phyloP scores from a whole-genome alignment of 176 grass and related monocot genomes.

The Cenchrus purpureus region DNA sequence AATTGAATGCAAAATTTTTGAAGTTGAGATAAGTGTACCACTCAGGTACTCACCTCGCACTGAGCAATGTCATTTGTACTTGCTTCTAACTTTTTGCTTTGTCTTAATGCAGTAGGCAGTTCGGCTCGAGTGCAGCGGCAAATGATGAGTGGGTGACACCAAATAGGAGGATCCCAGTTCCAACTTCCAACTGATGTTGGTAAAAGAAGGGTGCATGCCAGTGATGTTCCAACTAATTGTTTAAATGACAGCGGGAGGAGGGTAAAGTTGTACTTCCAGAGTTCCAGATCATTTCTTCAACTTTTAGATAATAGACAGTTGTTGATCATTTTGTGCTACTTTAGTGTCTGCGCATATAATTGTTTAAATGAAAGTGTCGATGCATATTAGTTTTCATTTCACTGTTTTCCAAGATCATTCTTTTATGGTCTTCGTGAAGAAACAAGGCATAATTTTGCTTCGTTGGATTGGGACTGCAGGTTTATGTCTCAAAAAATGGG shows the following conservation, averaged over 20 bases:
- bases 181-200: conserved; percentile 70
- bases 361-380: not conserved
- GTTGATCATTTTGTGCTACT: conserved; percentile 13
- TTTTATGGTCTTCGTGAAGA: conserved; percentile 2
- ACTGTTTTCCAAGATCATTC: not conserved
- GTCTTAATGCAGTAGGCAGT: conserved; percentile 46
- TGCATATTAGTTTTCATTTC: not conserved
- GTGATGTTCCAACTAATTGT: conserved; percentile 82
- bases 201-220: conserved; percentile 69
- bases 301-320: not conserved
- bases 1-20: conserved; percentile 12
- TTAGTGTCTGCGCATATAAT: not conserved
- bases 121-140: conserved; percentile 23
- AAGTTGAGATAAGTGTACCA: not conserved
- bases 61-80: conserved; percentile 30
- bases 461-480: conserved; percentile 57
- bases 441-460: conserved; percentile 28
- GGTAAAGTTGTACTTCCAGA: conserved; percentile 45
- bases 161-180: conserved; percentile 36
- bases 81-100: conserved; percentile 11
- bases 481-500: conserved; percentile 82
- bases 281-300: not conserved
- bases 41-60: conserved; percentile 39
- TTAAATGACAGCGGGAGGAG: conserved; percentile 71
- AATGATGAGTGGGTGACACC: conserved; percentile 47